phyloP scores from a whole-genome alignment of 106 monocot species.

The Agapanthus africanus region DNA sequence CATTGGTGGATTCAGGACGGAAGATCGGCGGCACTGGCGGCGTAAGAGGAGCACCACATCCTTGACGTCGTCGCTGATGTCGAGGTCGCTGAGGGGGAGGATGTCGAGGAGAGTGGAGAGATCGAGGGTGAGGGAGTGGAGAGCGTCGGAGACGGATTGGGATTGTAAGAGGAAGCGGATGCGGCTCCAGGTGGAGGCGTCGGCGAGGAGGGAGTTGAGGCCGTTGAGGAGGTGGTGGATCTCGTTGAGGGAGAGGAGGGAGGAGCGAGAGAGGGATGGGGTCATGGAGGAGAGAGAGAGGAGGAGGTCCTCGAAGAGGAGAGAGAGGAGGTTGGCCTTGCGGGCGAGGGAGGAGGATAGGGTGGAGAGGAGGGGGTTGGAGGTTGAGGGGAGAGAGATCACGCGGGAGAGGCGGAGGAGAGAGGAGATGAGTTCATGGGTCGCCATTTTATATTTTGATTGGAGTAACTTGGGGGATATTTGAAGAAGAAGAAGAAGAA shows the following conservation, averaged over 20 bases:
- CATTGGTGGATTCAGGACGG: conserved; percentile 12
- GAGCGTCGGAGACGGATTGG: conserved; percentile 21
- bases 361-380: conserved; percentile 14
- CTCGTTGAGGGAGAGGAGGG: conserved; percentile 45
- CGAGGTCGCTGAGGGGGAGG: conserved; percentile 43
- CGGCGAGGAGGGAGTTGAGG: conserved; percentile 32
- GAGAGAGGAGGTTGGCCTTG: conserved; percentile 45
- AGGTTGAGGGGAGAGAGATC: conserved; percentile 17
- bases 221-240: conserved; percentile 47
- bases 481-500: no score
- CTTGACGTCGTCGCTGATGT: conserved; percentile 35
- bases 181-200: conserved; percentile 45
- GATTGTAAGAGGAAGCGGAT: conserved; percentile 39
- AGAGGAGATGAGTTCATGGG: conserved; percentile 19
- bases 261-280: conserved; percentile 28
- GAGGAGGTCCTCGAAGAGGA: conserved; percentile 36
- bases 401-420: conserved; percentile 45
- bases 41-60: conserved; percentile 49
- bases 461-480: no score
- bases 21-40: conserved; percentile 39
- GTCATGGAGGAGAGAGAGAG: no score
- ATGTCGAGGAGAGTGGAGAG: conserved; percentile 60
- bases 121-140: conserved; percentile 41
- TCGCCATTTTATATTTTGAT: no score
- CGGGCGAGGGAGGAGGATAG: conserved; percentile 32